Evolutionary conservation across 2,329 filamentous ascomycete genomes (phyloP), one percentile per base, ranked within the genome.

Genomic region (Aspergillus jensenii): DNA sequence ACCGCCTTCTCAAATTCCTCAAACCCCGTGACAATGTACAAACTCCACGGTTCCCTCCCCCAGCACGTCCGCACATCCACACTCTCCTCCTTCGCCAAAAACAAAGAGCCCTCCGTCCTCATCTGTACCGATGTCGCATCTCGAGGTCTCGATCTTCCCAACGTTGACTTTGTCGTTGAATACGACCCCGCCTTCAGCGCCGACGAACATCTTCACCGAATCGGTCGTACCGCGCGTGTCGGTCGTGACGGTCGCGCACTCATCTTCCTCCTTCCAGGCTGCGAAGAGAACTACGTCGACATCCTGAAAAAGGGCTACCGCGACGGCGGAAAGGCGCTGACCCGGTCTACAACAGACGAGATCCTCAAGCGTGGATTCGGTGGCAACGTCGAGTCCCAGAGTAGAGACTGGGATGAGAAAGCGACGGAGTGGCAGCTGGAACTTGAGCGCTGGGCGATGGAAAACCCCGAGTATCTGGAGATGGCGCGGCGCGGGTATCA

Each of bases 71-170:
- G 95, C 62, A 97, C 93, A 2, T 86, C 90, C 6, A 97, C 95
- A 0, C 84, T 99, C 14, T 84, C 86, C 41, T 86, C 90, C 3
- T 99, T 96, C 76, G 84, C 89, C 3, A 83, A 82, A 43, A 89
- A 87, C 71, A 85, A 83, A 27, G 85, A 90, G 19, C 89, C 93
- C 0, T 88, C 90, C 0, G 86, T 99, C 3, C 84, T 99, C 15
- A 85, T 99, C 63, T 96, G 93, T 66, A 99, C 95, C 1, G 95
- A 99, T 70, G 95, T 99, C 51, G 91, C 95, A 12, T 95, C 95
- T 19, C 91, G 95, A 70, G 95, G 95, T 78, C 87, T 99, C 43
- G 95, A 99, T 80, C 85, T 99, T 15, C 93, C 93, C 1, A 93
- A 95, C 51, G 91, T 99, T 52, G 95, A 99, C 72, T 82, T 97